Evolutionary conservation across 2,329 filamentous ascomycete species (phyloP).

Genomic region (Fusarium globosum): DNA sequence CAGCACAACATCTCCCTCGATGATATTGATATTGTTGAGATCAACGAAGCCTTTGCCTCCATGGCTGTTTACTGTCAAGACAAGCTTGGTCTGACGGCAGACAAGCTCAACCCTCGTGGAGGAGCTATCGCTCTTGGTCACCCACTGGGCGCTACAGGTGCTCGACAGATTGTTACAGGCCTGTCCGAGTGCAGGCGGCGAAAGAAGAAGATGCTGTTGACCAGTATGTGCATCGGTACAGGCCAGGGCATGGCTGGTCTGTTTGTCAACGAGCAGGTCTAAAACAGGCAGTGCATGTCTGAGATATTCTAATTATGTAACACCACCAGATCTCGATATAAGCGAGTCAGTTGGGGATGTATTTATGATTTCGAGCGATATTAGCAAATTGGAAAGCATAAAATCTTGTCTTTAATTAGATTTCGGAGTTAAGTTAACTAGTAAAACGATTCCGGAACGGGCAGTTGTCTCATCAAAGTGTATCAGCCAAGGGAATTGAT

Average conservation of each 20-base stretch:
- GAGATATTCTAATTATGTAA: slow-evolving; percentile 32
- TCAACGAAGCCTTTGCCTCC: slow-evolving; percentile 98
- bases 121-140: slow-evolving; percentile 87
- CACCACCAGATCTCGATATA: slow-evolving; percentile 20
- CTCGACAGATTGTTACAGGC: slow-evolving; percentile 88
- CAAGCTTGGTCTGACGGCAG: slow-evolving; percentile 74
- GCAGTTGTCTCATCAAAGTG: slow-evolving; percentile 8
- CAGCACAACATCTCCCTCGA: slow-evolving; percentile 81
- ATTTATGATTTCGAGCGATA: slow-evolving; percentile 28
- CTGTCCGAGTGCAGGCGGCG: slow-evolving; percentile 84
- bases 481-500: slow-evolving; percentile 16
- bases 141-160: slow-evolving; percentile 81
- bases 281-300: not conserved
- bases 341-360: slow-evolving; percentile 22
- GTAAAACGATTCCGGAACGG: slow-evolving; percentile 4
- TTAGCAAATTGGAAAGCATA: slow-evolving; percentile 18
- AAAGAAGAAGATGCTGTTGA: slow-evolving; percentile 91
- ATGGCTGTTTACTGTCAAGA: slow-evolving; percentile 96
- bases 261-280: slow-evolving; percentile 68
- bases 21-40: slow-evolving; percentile 89
- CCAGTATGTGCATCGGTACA: slow-evolving; percentile 86
- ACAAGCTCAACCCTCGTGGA: slow-evolving; percentile 84
- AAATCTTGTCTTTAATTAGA: slow-evolving; percentile 6
- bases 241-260: slow-evolving; percentile 76
- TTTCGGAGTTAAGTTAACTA: not conserved